Evolutionary conservation across 148 eudicot genomes (phyloP).

Genomic region (Camellia sinensis): DNA sequence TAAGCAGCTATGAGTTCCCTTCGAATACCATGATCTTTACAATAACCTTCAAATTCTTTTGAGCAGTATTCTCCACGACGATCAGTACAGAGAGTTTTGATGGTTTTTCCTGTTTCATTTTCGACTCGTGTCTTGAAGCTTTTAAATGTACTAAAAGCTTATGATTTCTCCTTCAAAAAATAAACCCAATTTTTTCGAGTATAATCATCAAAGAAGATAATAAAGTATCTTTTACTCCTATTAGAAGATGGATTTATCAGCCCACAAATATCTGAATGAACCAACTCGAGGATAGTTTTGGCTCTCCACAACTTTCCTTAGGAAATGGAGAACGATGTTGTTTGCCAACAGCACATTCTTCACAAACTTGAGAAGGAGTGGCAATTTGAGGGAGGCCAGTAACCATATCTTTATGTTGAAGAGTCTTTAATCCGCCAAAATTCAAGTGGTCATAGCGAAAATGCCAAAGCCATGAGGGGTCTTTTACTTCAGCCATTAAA

Average conservation of each 20-base stretch:
- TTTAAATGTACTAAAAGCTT: not conserved
- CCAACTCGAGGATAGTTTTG: not conserved
- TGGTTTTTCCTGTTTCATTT: not conserved
- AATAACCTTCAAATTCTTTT: not conserved
- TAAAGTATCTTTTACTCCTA: no score
- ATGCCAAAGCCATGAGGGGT: not conserved
- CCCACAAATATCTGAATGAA: not conserved
- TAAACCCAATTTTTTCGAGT: slow-evolving; percentile 2
- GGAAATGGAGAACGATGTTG: not conserved
- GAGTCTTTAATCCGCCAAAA: no score
- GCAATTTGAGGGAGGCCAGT: not conserved
- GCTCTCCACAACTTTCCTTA: not conserved
- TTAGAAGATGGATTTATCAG: no score
- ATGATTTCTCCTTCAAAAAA: no score
- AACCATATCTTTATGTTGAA: not conserved
- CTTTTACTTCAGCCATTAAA: not conserved
- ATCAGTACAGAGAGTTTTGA: not conserved
- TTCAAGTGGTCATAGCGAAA: not conserved
- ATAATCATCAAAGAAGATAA: not conserved
- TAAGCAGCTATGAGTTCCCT: slow-evolving; percentile 6
- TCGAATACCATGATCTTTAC: not conserved
- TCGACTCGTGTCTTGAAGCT: not conserved
- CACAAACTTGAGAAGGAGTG: not conserved
- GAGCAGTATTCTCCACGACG: not conserved
- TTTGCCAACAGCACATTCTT: no score